Conservation (phyloP, 176 grass and related monocot genomes). For the Oryza nivara region DNA sequence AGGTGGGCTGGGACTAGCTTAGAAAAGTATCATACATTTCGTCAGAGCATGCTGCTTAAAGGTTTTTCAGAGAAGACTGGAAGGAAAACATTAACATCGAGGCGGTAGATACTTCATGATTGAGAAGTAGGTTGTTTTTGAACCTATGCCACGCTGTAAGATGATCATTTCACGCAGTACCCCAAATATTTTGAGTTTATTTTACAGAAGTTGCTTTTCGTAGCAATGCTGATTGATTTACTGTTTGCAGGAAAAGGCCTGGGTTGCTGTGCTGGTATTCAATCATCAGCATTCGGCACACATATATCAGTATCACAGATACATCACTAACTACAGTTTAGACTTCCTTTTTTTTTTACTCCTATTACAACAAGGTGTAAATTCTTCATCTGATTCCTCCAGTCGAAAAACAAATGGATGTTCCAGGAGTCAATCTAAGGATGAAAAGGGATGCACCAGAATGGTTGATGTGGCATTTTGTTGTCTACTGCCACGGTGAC, state of each 20-base stretch:
- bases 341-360: not conserved
- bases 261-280: slow-evolving; percentile 24
- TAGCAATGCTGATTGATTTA: slow-evolving; percentile 32
- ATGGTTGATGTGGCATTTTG: not conserved
- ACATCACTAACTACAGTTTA: slow-evolving; percentile 36
- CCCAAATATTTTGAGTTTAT: not conserved
- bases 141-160: slow-evolving; percentile 29
- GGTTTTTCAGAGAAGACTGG: slow-evolving; percentile 61
- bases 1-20: slow-evolving; percentile 92
- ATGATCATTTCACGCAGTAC: not conserved
- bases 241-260: slow-evolving; percentile 47
- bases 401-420: slow-evolving; percentile 22
- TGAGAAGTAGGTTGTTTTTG: slow-evolving; percentile 26
- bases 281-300: not conserved
- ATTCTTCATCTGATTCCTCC: not conserved
- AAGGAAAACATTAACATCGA: slow-evolving; percentile 57
- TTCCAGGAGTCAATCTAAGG: not conserved
- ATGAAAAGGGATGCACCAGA: slow-evolving; percentile 14
- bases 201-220: not conserved
- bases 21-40: slow-evolving; percentile 86
- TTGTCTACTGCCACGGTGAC: slow-evolving; percentile 19
- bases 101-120: slow-evolving; percentile 33
- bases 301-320: not conserved
- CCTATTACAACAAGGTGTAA: slow-evolving; percentile 8
- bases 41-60: slow-evolving; percentile 63